Base-by-base conservation (phyloP, 176 grass and related monocot species). In the Otatea glauca region DNA sequence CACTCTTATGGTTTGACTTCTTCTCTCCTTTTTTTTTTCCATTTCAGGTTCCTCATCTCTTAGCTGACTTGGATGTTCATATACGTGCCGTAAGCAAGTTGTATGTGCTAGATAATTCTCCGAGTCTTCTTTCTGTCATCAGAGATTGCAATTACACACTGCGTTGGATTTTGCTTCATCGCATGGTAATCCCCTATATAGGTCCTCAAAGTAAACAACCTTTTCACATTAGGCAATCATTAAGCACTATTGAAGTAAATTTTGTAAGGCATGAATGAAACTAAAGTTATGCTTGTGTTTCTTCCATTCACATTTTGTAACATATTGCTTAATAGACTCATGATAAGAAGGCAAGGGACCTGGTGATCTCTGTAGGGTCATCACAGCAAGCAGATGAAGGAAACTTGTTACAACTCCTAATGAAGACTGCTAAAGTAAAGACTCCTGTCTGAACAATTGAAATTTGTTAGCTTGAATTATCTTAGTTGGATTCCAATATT, bases 91-190 rank as follows among this genome's bases (percentile, higher is more conserved):
- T 92, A 80, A 95, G 70, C 74, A 92, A 92, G 68, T 79, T 86
- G 34, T 88, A 90, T 86, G 81, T 92, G n/a, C 81, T 92, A 77
- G 84, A 88, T 85, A 92, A 88, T 62, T 90, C 75, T 79, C 79
- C 64, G 76, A 47, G 72, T 51, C 82, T 92, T 47, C 34, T 94
- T 92, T 92, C 82, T 34, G 29, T 92, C 78, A 79, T 86, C n/a
- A 94, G 83, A 94, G 83, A 86, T 59, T 94, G 93, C 85, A 94
- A 92, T 86, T 79, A 62, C 61, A 88, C 90, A 10, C 76, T 94
- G 70, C 85, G 88, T 65, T 94, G 93, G 93, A 50, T 94, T 80
- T 94, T 94, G 85, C 90, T 94, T 90, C 93, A 94, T 61, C 84
- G 79, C 91, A 90, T 86, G 89, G 93, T 94, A 85, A 88, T 73